Base-by-base conservation (phyloP, 768 basidiomycete species). In the Suillus brevipes region DNA sequence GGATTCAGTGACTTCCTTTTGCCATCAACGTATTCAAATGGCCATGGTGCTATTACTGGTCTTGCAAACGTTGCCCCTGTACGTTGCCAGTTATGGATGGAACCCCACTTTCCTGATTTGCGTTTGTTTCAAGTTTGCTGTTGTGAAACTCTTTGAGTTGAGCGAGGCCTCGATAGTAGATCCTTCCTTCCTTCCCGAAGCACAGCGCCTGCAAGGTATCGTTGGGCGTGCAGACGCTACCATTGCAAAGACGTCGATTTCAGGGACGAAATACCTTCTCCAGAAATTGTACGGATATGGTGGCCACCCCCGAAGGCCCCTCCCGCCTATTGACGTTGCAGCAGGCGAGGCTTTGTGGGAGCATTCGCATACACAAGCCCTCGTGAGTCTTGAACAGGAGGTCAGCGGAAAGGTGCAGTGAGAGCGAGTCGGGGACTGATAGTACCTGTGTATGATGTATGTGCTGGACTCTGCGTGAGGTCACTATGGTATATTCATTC, bases 21-120 rank as follows among this genome's bases (percentile, higher is more conserved):
- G 40, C 87, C 95, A 4, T 86, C 92, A 7, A 75, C 85, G 2
- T 88, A 87, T 72, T 89, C 84, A 37, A 87, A 88, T 66, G 94
- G 84, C 3, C 89, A 95, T 70, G 95, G 95, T 56, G 94, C 92
- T 57, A 97, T 97, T 73, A 94, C 91, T 40, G 95, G 95, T 55
- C 87, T 96, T 23, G 94, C 85, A 9, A 96, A 96, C 73, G 73
- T 95, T 63, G 88, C 90, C 53, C 93, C 92, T 12, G 92, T 89
- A 70, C 65, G 84, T 40, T 37, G 59, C 4, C 49, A 66, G 37
- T 34, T 65, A 65, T 65, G 14, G 37, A n/a, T 47, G 47, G 4
- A 42, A 31, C 31, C 38, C 63, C 49, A 50, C 43, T 40, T 6
- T 53, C 23, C 20, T 68, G 37, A 66, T 58, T 60, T 57, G 42